Conservation (phyloP, 164 flowering plant species). For the Aristolochia fimbriata region DNA sequence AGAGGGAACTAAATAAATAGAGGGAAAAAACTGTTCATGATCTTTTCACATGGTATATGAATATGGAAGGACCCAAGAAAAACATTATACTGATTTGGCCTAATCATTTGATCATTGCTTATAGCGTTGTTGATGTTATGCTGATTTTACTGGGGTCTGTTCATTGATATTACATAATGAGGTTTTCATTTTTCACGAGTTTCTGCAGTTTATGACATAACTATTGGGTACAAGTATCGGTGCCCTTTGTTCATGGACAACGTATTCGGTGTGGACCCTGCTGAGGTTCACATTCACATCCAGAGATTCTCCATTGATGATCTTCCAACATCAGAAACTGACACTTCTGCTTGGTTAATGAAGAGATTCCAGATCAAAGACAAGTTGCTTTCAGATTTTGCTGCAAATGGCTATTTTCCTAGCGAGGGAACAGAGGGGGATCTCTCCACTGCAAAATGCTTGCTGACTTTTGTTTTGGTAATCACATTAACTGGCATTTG, state of each 20-base stretch:
- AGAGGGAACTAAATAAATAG: too few species aligned
- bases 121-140: too few species aligned
- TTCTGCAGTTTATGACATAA: constrained; percentile 74
- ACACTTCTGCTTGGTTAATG: constrained; percentile 52
- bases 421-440: constrained; percentile 42
- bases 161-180: too few species aligned
- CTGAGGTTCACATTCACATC: constrained; percentile 83
- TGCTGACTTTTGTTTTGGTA: constrained; percentile 28
- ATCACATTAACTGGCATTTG: constrained; percentile 34
- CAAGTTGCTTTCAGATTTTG: constrained; percentile 54
- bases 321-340: constrained; percentile 56
- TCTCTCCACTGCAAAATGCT: constrained; percentile 47
- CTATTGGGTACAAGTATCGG: constrained; percentile 70
- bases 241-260: constrained; percentile 81
- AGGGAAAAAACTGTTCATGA: too few species aligned
- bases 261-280: constrained; percentile 70
- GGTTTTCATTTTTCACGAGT: too few species aligned
- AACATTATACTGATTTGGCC: too few species aligned
- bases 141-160: too few species aligned
- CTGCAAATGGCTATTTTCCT: constrained; percentile 54
- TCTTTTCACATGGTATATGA: too few species aligned
- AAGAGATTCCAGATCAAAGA: constrained; percentile 49
- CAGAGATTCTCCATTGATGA: constrained; percentile 35
- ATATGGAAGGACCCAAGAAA: too few species aligned
- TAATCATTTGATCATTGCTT: too few species aligned